Evolutionary conservation across 805 yeast species (phyloP).

Genomic region (Komagataella phaffii): DNA sequence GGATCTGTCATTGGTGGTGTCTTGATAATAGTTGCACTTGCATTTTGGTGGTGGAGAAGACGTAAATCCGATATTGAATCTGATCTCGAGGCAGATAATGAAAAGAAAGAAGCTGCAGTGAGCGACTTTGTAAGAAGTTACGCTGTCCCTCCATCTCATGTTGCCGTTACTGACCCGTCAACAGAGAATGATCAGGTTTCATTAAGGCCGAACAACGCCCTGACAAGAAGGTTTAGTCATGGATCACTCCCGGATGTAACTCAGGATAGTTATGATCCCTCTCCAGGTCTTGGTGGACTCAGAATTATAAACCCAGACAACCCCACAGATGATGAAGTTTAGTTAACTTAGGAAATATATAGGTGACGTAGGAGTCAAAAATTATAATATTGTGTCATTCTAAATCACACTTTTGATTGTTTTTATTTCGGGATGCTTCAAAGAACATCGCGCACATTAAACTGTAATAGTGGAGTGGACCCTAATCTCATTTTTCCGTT

Average conservation of each 20-base stretch:
- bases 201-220: conserved; percentile 10
- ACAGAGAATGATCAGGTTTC: background rate
- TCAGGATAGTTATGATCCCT: conserved; percentile 7
- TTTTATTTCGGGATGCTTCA: background rate
- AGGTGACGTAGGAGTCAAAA: background rate
- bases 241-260: conserved; percentile 22
- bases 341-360: background rate
- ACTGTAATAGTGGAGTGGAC: background rate
- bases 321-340: conserved; percentile 3
- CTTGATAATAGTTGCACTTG: conserved; percentile 5
- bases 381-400: background rate
- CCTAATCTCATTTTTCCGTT: background rate
- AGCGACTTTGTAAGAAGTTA: background rate
- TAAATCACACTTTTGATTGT: background rate
- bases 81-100: conserved; percentile 8
- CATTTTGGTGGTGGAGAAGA: conserved; percentile 12
- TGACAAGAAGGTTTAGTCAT: conserved; percentile 18
- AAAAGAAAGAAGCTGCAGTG: conserved; percentile 4
- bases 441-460: background rate
- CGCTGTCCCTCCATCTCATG: background rate
- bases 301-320: conserved; percentile 20
- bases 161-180: background rate
- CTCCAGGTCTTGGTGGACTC: conserved; percentile 4
- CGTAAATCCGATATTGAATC: conserved; percentile 6
- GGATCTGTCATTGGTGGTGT: conserved; percentile 15